Conservation (phyloP, 257 asterid species). For the Solanum bulbocastanum region DNA sequence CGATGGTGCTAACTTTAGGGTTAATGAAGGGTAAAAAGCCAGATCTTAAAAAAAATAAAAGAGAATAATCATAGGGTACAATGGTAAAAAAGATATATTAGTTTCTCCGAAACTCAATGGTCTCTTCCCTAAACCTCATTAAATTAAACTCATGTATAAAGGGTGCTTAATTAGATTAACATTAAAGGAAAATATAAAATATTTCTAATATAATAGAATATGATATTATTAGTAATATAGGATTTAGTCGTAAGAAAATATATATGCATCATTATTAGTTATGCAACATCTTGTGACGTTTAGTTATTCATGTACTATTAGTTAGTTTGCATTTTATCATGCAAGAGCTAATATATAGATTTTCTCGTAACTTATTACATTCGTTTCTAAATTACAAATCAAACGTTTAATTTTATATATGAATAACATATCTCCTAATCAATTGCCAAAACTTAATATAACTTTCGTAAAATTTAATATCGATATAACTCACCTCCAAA, state of each 20-base stretch:
- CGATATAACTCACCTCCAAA: background rate
- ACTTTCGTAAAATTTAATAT: background rate
- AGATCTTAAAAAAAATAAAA: background rate
- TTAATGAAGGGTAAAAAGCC: background rate
- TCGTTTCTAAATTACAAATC: too few species aligned
- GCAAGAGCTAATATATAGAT: background rate
- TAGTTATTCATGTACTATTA: too few species aligned
- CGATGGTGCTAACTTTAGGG: too few species aligned
- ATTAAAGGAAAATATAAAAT: too few species aligned
- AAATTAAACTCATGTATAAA: background rate
- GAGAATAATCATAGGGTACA: background rate
- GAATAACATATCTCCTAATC: too few species aligned
- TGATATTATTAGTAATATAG: too few species aligned
- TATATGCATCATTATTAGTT: background rate
- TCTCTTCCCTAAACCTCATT: background rate
- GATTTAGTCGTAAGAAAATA: background rate
- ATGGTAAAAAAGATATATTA: background rate
- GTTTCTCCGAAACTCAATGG: background rate
- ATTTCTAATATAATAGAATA: too few species aligned
- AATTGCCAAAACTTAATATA: background rate
- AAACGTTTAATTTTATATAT: too few species aligned
- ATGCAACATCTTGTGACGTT: rapidly evolving
- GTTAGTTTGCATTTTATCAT: background rate
- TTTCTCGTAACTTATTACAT: background rate
- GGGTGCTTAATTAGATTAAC: too few species aligned